Conservation (phyloP, 2,329 filamentous ascomycete genomes). For the Trichoderma afroharzianum region DNA sequence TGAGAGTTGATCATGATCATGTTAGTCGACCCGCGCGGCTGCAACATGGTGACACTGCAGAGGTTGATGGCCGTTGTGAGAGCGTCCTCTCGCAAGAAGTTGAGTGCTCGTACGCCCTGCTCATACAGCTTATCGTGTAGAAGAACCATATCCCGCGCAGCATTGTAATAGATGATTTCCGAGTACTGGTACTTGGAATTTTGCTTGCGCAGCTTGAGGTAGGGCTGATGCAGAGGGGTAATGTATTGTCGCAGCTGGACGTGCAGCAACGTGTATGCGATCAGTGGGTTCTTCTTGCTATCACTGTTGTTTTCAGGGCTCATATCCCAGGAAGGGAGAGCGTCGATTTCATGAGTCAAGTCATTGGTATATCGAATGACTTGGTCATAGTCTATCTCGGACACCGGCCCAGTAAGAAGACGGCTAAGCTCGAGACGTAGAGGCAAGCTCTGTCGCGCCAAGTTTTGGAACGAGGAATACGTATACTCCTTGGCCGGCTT, state of each 20-base stretch:
- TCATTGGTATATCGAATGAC: constrained; percentile 60
- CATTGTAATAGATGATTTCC: constrained; percentile 61
- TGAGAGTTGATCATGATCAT: constrained; percentile 61
- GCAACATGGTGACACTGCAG: constrained; percentile 58
- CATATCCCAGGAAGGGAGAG: constrained; percentile 53
- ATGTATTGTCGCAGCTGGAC: constrained; percentile 61
- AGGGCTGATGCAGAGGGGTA: constrained; percentile 58
- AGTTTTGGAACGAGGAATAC: constrained; percentile 55
- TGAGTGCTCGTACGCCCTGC: constrained; percentile 55
- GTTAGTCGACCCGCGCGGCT: constrained; percentile 55
- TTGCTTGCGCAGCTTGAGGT: constrained; percentile 55
- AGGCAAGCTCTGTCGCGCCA: constrained; percentile 53
- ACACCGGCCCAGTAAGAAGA: constrained; percentile 51
- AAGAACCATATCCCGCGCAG: constrained; percentile 58
- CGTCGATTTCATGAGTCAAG: constrained; percentile 58
- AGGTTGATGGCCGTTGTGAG: constrained; percentile 59
- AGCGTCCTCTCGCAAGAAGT: constrained; percentile 58
- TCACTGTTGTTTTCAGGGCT: constrained; percentile 33
- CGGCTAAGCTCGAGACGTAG: constrained; percentile 56
- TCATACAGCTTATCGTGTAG: constrained; percentile 58
- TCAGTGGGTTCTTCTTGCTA: constrained; percentile 50
- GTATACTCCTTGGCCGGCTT: constrained; percentile 53
- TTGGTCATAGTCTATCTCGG: constrained; percentile 58
- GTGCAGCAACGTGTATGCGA: constrained; percentile 58
- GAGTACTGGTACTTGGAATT: constrained; percentile 61